Evolutionary conservation across 495 filamentous ascomycete genomes (phyloP).

Genomic region (Neurospora discreta): DNA sequence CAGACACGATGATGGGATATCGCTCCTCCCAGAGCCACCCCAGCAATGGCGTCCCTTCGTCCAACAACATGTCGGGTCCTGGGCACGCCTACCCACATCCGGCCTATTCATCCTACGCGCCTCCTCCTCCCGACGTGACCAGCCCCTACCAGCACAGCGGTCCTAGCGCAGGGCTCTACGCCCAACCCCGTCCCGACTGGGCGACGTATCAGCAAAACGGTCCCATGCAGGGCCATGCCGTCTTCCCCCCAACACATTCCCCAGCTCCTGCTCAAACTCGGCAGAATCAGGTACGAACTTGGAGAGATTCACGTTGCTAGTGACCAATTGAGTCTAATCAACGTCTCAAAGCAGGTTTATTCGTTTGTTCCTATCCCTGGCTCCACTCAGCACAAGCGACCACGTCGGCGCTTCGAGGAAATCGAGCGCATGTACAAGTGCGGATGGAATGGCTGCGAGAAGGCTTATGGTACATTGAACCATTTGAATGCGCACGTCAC

Average conservation of each 20-base stretch:
- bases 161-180: slow-evolving; percentile 45
- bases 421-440: slow-evolving; percentile 99
- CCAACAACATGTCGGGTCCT: neutral
- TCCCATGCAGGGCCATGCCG: slow-evolving; percentile 36
- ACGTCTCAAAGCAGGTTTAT: slow-evolving; percentile 58
- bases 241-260: slow-evolving; percentile 47
- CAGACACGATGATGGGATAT: slow-evolving; percentile 33
- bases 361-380: slow-evolving; percentile 98
- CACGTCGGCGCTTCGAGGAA: slow-evolving; percentile 89
- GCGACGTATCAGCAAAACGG: slow-evolving; percentile 57
- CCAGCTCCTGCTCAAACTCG: slow-evolving; percentile 43
- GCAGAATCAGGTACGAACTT: slow-evolving; percentile 59
- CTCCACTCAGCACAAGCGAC: slow-evolving; percentile 93
- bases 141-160: slow-evolving; percentile 50
- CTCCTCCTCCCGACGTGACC: slow-evolving; percentile 73
- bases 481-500: slow-evolving; percentile 96
- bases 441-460: slow-evolving; percentile 96
- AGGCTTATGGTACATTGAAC: slow-evolving; percentile 93
- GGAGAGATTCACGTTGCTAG: neutral
- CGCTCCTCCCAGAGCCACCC: neutral
- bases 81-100: neutral
- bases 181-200: slow-evolving; percentile 68
- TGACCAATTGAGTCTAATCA: slow-evolving; percentile 2
- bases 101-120: slow-evolving; percentile 64
- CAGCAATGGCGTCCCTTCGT: neutral